Percentiles rank a stretch among this genome's conserved stretches.
These are phyloP conservation scores for Biscutella laevigata DNA, from an alignment of 441 rosid species.

Conservation along the genomic window DNA sequence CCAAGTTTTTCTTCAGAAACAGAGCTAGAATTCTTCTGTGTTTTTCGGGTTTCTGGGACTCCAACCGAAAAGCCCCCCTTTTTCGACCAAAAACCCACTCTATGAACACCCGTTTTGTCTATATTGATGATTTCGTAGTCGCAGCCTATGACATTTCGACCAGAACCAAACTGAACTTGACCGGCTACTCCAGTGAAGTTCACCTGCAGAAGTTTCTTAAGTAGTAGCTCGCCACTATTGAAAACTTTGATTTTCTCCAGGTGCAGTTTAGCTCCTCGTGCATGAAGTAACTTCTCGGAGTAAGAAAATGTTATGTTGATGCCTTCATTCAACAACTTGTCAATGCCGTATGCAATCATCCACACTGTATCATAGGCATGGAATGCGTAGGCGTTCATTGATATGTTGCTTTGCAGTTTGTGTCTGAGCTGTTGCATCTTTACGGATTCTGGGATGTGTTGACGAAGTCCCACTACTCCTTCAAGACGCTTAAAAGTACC, in stretches of 20 bases:
- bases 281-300: conserved; percentile 25
- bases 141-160: conserved; percentile 36
- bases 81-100: conserved; percentile 68
- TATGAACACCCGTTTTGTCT: conserved; percentile 29
- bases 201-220: conserved; percentile 36
- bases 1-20: conserved; percentile 43
- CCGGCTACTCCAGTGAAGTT: conserved; percentile 76
- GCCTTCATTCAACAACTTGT: conserved; percentile 39
- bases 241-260: conserved; percentile 53
- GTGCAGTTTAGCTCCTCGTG: conserved; percentile 25
- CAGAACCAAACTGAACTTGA: conserved; percentile 44
- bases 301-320: conserved; percentile 50
- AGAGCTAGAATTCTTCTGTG: conserved; percentile 13
- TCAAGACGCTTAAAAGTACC: conserved; percentile 29
- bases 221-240: conserved; percentile 46
- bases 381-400: conserved; percentile 54
- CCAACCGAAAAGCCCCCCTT: conserved; percentile 43
- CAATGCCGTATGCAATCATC: conserved; percentile 56
- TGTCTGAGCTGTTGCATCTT: conserved; percentile 45
- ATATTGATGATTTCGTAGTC: conserved; percentile 76
- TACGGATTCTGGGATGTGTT: conserved; percentile 48
- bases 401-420: conserved; percentile 31
- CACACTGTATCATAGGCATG: conserved; percentile 87
- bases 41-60: conserved; percentile 35
- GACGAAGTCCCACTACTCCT: conserved; percentile 73